phyloP scores from a whole-genome alignment of 257 asterid genomes.

The Solanum commersonii region DNA sequence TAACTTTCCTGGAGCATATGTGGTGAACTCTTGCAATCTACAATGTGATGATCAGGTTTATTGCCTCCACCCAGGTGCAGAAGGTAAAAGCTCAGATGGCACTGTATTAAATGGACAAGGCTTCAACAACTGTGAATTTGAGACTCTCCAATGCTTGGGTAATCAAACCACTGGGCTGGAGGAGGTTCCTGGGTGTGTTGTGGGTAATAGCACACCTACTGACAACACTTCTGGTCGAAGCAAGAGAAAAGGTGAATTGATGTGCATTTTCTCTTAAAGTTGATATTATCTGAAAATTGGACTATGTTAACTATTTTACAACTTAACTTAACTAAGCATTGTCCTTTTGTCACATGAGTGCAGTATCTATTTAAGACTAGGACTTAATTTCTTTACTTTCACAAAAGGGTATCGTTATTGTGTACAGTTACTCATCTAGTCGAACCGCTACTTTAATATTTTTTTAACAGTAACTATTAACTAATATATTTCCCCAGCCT shows the following conservation, averaged over 20 bases:
- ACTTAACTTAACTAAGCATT: neutral
- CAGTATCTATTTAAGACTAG: neutral
- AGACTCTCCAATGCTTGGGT: slow-evolving; percentile 13
- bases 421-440: neutral
- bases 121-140: slow-evolving; percentile 15
- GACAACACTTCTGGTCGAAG: slow-evolving; percentile 1
- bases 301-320: neutral
- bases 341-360: neutral
- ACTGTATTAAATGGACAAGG: slow-evolving; percentile 34
- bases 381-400: neutral
- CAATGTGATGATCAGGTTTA: slow-evolving; percentile 69
- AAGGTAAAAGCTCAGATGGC: slow-evolving; percentile 20
- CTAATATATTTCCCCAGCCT: neutral
- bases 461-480: neutral
- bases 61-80: slow-evolving; percentile 70
- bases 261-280: neutral
- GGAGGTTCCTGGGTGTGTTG: slow-evolving; percentile 7
- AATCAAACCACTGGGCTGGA: slow-evolving; percentile 9
- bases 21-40: slow-evolving; percentile 72
- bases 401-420: neutral
- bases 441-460: neutral
- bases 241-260: slow-evolving; percentile 12
- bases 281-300: neutral
- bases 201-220: slow-evolving; percentile 3
- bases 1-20: slow-evolving; percentile 46